Percentiles rank a stretch among this genome's conserved stretches.
Evolutionary conservation across 2,329 filamentous ascomycete species (phyloP).

Genomic region (Fusarium hostae): DNA sequence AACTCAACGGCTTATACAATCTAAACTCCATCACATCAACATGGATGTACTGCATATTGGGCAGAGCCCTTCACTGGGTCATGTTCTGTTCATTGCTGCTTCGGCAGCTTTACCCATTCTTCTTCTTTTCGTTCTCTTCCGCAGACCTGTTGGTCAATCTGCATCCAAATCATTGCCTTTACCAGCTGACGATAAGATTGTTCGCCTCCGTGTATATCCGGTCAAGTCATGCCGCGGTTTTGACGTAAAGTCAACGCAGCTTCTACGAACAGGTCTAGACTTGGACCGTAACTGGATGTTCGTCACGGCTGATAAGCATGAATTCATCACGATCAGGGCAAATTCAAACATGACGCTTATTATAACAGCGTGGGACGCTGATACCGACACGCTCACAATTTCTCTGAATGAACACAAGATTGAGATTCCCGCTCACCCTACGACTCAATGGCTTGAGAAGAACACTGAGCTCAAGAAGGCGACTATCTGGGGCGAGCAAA

Average conservation of each 20-base stretch:
- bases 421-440: constrained; percentile 65
- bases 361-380: constrained; percentile 46
- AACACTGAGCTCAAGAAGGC: constrained; percentile 63
- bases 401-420: constrained; percentile 57
- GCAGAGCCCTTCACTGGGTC: neutral
- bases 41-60: constrained; percentile 4
- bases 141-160: neutral
- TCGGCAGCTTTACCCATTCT: constrained; percentile 11
- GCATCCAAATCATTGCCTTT: constrained; percentile 6
- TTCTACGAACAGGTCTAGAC: constrained; percentile 67
- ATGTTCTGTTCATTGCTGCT: neutral
- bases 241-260: constrained; percentile 60
- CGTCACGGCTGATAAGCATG: constrained; percentile 60
- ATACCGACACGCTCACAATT: constrained; percentile 58
- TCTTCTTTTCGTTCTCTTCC: constrained; percentile 15
- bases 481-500: constrained; percentile 68
- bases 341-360: constrained; percentile 72
- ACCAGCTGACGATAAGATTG: constrained; percentile 38
- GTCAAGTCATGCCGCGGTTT: constrained; percentile 75
- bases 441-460: constrained; percentile 60
- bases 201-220: constrained; percentile 66
- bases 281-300: constrained; percentile 76
- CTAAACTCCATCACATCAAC: neutral
- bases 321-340: constrained; percentile 72
- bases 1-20: constrained; percentile 1